These are phyloP conservation scores for Nicotiana otophora DNA, from an alignment of 257 asterid genomes.

Conservation along the genomic window DNA sequence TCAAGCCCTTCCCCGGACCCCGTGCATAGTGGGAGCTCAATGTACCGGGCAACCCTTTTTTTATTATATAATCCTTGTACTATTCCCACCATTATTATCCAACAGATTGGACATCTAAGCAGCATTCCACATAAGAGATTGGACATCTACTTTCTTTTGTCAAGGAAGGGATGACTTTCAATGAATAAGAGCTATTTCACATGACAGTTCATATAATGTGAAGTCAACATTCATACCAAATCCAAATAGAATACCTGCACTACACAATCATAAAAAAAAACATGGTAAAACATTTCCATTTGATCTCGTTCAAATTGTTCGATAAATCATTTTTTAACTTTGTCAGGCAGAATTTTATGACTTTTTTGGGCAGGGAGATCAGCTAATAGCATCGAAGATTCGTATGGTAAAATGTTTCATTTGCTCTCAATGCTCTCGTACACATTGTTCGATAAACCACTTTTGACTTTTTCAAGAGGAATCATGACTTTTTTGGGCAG, in stretches of 20 bases:
- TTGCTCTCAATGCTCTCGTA: neutral
- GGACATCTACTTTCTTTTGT: neutral
- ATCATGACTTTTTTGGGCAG: neutral
- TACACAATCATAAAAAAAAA: neutral
- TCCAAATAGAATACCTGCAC: neutral
- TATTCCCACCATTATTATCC: too few relatives aligned
- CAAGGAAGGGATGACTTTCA: neutral
- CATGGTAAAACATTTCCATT: neutral
- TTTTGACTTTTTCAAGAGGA: neutral
- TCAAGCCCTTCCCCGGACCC: too few relatives aligned
- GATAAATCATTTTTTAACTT: neutral
- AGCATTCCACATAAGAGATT: neutral
- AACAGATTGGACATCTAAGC: neutral
- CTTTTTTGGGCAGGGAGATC: neutral
- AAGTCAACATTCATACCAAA: neutral
- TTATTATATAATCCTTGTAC: too few relatives aligned
- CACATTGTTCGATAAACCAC: neutral
- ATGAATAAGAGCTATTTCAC: neutral
- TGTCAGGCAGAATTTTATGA: neutral
- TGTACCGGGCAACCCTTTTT: too few relatives aligned
- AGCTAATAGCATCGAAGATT: neutral
- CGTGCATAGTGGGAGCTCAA: too few relatives aligned
- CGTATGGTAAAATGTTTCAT: neutral
- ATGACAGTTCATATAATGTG: neutral
- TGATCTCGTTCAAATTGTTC: neutral